phyloP scores from a whole-genome alignment of 139 green algal species.

The Astrephomene gubernaculifera region DNA sequence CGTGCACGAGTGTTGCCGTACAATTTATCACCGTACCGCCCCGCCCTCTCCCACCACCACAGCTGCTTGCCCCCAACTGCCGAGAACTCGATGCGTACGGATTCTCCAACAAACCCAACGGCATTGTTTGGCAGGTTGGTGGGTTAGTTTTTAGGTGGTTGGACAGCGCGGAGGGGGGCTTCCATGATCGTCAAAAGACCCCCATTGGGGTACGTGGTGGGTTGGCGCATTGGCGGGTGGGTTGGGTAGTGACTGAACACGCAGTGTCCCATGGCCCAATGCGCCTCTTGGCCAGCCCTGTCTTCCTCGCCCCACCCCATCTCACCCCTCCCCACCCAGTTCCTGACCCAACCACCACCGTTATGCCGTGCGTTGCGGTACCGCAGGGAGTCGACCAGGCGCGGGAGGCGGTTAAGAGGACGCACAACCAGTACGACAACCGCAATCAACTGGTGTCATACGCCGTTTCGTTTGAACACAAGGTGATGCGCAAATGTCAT shows the following conservation, averaged over 20 bases:
- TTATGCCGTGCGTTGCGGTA: background rate
- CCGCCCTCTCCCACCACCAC: background rate
- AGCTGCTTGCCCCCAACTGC: slow-evolving; percentile 26
- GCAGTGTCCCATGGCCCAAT: background rate
- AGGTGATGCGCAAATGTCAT: no score
- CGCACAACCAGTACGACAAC: slow-evolving; percentile 36
- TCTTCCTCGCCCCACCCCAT: background rate
- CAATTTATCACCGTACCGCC: background rate
- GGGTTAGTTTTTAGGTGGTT: background rate
- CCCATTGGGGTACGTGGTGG: background rate
- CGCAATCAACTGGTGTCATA: slow-evolving; percentile 43
- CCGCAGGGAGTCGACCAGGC: slow-evolving; percentile 3
- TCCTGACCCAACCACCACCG: no score
- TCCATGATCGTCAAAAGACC: background rate
- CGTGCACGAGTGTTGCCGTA: background rate
- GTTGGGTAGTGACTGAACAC: background rate
- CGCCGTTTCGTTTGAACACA: slow-evolving; percentile 29
- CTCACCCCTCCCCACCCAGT: background rate
- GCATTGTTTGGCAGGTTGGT: slow-evolving; percentile 28
- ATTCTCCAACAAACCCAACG: slow-evolving; percentile 38
- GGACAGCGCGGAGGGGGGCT: background rate
- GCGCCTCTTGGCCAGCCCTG: background rate
- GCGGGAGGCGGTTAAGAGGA: background rate
- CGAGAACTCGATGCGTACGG: slow-evolving; percentile 25
- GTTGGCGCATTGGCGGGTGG: background rate